Evolutionary conservation across 1,284 basidiomycete species (phyloP), one percentile per base, ranked within the genome.

Genomic region (Gomphus sp.): DNA sequence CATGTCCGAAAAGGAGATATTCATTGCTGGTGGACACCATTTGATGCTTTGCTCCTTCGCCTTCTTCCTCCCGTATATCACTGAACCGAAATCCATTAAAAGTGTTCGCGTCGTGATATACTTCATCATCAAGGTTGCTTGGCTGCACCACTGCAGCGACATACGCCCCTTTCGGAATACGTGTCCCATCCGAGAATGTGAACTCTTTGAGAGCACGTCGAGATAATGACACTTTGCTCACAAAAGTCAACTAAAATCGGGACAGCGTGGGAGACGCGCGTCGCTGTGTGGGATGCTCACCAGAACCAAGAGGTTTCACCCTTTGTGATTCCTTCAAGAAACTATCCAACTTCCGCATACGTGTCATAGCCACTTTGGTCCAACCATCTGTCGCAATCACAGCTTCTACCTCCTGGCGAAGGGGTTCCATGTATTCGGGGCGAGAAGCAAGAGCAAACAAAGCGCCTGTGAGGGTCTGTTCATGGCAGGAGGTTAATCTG

Each of bases 321-420:
- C 78, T 68, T 57, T 74, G 71, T 1, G 73, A 71, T 43, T 60
- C 61, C 51, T 62, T 64, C 5, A 65, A 33, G 39, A 66, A 63
- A 50, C 64, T 66, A 52, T 66, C 64, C 14, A 64, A 7, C 41
- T 61, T 59, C 28, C 33, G 53, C 61, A 64, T 61, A 18, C 54
- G 50, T 22, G 55, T 52, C 43, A 64, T 55, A 6, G 63, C 59
- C 4, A 34, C 45, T 51, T 62, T 63, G 8, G 59, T 61, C 64
- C 64, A 66, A 45, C 64, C 64, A 3, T 62, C 22, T 37, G 62
- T 45, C 14, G 43, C 55, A 2, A 60, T 56, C 7, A 51, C 54
- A 71, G 60, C 10, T 44, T 60, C 56, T 9, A 59, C 50, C 48
- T 62, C 62, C 31, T 50, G 53, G 4, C 61, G 58, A 5, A 64